Conservation (phyloP, 2,329 filamentous ascomycete genomes). For the Chrysosporium queenslandicum region DNA sequence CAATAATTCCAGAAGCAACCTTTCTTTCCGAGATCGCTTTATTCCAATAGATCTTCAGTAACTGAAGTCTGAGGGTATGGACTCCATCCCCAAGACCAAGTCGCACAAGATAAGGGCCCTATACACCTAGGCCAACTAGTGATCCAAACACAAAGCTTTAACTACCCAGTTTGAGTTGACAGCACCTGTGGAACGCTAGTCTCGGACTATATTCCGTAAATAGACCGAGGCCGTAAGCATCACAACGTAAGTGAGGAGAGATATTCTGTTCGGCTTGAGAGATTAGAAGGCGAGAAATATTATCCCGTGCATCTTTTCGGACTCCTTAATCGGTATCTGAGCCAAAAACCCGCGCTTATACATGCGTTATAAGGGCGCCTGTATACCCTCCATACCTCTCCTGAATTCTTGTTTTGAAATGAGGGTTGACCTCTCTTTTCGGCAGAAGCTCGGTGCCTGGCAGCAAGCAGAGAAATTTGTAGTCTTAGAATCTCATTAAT, state of each 20-base stretch:
- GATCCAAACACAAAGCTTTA: no score
- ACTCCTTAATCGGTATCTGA: neutral
- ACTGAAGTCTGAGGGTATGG: no score
- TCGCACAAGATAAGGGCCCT: no score
- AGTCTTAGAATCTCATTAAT: no score
- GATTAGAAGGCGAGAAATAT: neutral
- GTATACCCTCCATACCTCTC: neutral
- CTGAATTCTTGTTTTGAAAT: neutral
- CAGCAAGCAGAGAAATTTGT: no score
- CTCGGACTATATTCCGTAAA: neutral
- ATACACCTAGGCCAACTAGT: no score
- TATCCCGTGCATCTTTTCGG: neutral
- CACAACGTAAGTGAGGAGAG: neutral
- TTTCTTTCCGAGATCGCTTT: no score
- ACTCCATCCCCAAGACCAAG: no score
- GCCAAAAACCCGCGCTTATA: neutral
- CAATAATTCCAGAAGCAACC: no score
- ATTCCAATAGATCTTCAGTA: no score
- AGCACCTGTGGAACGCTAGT: neutral
- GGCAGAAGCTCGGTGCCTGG: no score
- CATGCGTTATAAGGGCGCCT: neutral
- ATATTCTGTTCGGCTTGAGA: neutral
- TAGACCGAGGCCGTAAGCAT: neutral
- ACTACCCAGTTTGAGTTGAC: neutral
- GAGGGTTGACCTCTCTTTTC: neutral